A percentile compares a stretch with the other conserved stretches of the same genome.
Evolutionary conservation across 768 basidiomycete genomes (phyloP).

Genomic region (Pleurotus giganteus): DNA sequence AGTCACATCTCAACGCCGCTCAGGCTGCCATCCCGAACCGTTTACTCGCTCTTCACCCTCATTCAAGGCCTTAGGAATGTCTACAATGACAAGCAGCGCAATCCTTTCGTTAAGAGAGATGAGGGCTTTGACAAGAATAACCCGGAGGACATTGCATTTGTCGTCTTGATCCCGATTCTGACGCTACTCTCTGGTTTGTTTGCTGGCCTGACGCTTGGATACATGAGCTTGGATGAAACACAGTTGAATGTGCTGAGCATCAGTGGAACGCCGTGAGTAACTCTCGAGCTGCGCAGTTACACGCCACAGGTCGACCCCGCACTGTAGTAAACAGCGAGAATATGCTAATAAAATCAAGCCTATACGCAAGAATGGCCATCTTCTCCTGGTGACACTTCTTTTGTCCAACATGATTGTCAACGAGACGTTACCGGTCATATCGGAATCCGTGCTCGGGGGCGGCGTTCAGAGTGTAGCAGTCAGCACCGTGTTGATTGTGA

Average conservation of each 20-base stretch:
- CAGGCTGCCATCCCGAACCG: background rate
- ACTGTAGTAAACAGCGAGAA: conserved; percentile 64
- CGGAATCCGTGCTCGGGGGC: conserved; percentile 77
- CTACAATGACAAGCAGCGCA: background rate
- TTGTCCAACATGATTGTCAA: conserved; percentile 93
- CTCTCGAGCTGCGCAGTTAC: conserved; percentile 6
- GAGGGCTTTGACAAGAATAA: conserved; percentile 26
- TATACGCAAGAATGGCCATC: conserved; percentile 79
- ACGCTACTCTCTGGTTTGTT: conserved; percentile 83
- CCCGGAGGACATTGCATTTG: conserved; percentile 36
- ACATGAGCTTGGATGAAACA: conserved; percentile 91
- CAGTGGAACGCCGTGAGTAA: conserved; percentile 74
- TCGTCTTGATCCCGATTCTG: conserved; percentile 74
- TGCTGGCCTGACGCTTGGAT: conserved; percentile 89
- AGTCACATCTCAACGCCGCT: background rate
- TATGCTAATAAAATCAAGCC: conserved; percentile 87
- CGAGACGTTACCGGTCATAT: conserved; percentile 82
- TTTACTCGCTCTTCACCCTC: conserved; percentile 5
- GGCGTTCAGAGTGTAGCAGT: conserved; percentile 76
- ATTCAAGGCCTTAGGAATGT: conserved; percentile 5
- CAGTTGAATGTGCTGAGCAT: conserved; percentile 86
- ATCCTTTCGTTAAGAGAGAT: background rate
- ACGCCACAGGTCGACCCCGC: conserved; percentile 3
- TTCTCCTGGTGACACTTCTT: conserved; percentile 79
- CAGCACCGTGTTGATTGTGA: conserved; percentile 83